Conservation (phyloP, 352 stramenopile species). For the Pythium dissotocum region DNA sequence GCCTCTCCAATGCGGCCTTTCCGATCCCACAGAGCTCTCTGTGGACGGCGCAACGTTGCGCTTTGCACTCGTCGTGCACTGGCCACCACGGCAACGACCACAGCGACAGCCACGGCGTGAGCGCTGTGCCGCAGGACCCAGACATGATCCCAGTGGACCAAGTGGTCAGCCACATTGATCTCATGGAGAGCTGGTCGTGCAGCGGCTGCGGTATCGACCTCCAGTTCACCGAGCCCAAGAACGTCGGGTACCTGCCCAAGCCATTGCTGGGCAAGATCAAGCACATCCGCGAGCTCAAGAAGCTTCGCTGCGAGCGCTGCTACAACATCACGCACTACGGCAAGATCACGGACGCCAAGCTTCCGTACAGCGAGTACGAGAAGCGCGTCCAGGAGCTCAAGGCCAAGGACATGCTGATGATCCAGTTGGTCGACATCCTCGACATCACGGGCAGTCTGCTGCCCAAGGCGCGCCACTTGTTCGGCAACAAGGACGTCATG, state of each 20-base stretch:
- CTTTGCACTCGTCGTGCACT: conserved; percentile 12
- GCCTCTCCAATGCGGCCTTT: conserved; percentile 1
- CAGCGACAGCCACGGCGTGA: conserved; percentile 7
- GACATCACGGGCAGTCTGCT: conserved; percentile 90
- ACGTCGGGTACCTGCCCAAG: conserved; percentile 73
- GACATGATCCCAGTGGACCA: conserved; percentile 49
- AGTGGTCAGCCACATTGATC: conserved; percentile 65
- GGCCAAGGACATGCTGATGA: conserved; percentile 87
- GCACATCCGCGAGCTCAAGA: conserved; percentile 72
- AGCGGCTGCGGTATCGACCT: conserved; percentile 82
- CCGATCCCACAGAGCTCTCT: conserved; percentile 1
- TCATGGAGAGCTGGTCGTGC: conserved; percentile 87
- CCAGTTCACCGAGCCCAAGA: conserved; percentile 60
- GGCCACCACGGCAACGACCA: conserved; percentile 7
- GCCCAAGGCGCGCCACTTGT: conserved; percentile 80
- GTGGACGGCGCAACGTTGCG: conserved; percentile 11
- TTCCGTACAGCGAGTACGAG: conserved; percentile 88
- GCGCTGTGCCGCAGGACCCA: background rate
- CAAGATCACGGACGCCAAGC: conserved; percentile 82
- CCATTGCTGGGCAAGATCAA: conserved; percentile 60
- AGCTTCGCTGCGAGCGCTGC: conserved; percentile 83
- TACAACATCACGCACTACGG: conserved; percentile 88
- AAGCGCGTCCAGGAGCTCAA: conserved; percentile 84
- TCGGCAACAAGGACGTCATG: conserved; percentile 90
- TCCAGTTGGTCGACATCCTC: conserved; percentile 92